Base-by-base conservation (phyloP, 768 basidiomycete species). In the Boletus subparvulus region DNA sequence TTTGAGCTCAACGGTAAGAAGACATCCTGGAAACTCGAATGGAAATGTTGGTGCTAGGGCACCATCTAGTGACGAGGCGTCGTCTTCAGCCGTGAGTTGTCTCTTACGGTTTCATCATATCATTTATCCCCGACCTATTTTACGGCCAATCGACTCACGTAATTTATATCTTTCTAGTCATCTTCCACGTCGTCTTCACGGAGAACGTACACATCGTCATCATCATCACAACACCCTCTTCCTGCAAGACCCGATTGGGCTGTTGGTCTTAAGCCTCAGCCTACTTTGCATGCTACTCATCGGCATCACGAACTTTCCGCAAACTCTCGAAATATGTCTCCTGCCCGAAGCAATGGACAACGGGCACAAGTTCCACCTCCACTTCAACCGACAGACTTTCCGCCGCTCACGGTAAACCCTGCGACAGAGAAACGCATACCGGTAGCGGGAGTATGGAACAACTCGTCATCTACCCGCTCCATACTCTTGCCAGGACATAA, bases 201-300 rank as follows among this genome's bases (percentile, higher is more conserved):
- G 39, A 81, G 84, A 60, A 90, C 88, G 7, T 89, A 82, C 61
- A 88, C 88, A 2, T 90, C 90, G 6, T 28, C 28, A 28, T 83
- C 81, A 1, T 77, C 87, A 6, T 90, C 90, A 62, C 79, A 91
- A 73, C 84, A 86, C 54, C 92, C 91, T 14, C 78, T 94, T 39
- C 92, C 92, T 4, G 75, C 90, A 3, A 80, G 92, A 55, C 92
- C 92, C 40, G 92, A 94, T 69, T 94, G 92, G 92, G 91, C 92
- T 17, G 88, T 93, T 5, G 90, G 90, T 16, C 77, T 93, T 35
- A 90, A 87, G 68, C 83, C 90, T 0, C 86, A 90, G 57, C 85
- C 86, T 30, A 88, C 83, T 13, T 70, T 88, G 28, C 82, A 88
- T 60, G 45, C 79, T 32, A 73, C 80, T 1, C 74, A 74, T 24